phyloP scores from a whole-genome alignment of 495 filamentous ascomycete genomes.

The Lasiosphaeria miniovina region DNA sequence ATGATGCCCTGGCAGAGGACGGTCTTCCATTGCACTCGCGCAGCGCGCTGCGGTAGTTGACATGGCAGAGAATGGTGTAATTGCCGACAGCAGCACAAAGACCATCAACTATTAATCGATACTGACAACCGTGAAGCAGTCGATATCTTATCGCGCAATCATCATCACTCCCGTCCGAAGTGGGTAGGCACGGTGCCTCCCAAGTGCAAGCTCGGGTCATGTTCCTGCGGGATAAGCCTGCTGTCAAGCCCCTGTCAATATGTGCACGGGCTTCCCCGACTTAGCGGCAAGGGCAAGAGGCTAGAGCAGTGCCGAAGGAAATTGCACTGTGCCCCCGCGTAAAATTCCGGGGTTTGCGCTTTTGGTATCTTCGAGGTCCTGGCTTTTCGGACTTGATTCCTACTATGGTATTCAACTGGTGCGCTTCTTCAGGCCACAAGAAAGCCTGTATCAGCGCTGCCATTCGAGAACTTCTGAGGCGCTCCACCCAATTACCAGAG shows the following conservation, averaged over 20 bases:
- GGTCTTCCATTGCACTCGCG: no score
- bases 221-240: no score
- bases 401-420: not conserved
- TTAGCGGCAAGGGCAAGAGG: not conserved
- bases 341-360: not conserved
- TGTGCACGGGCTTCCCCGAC: constrained; percentile 17
- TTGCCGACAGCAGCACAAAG: not conserved
- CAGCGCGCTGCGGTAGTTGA: no score
- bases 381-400: no score
- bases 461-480: constrained; percentile 12
- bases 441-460: constrained; percentile 14
- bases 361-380: not conserved
- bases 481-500: constrained; percentile 13
- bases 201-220: no score
- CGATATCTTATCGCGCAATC: not conserved
- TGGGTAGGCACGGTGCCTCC: no score
- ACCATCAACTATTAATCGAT: not conserved
- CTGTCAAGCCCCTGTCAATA: constrained; percentile 12
- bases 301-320: not conserved
- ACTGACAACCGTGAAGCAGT: not conserved
- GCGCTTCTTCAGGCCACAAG: constrained; percentile 1
- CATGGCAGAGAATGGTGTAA: not conserved
- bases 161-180: not conserved
- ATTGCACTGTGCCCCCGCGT: constrained; percentile 2
- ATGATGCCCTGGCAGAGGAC: no score